These are phyloP conservation scores for Paramecium octaurelia DNA, from an alignment of 73 alveolate genomes.

Conservation along the genomic window DNA sequence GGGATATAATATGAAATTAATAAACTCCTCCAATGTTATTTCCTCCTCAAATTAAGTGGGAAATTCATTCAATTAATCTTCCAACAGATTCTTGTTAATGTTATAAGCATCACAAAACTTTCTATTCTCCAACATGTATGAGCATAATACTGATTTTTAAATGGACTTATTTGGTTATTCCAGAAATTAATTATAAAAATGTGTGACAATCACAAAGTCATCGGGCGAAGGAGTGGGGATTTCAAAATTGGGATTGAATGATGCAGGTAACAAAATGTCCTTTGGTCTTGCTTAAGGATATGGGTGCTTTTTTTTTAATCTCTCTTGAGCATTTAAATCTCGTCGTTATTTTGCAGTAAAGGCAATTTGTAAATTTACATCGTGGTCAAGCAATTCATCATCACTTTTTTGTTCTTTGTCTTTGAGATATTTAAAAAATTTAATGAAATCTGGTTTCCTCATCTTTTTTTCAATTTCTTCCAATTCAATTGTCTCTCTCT, in stretches of 20 bases:
- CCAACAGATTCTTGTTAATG: not conserved
- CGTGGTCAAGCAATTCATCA: not conserved
- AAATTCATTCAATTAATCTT: not conserved
- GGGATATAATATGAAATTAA: not conserved
- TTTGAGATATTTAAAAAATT: conserved; percentile 17
- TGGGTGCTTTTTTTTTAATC: not conserved
- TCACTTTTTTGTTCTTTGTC: not conserved
- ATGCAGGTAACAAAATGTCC: not conserved
- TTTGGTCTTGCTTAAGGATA: not conserved
- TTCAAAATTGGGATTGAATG: not conserved
- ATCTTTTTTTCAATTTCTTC: conserved; percentile 35
- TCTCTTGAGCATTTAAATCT: not conserved
- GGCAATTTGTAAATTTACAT: not conserved
- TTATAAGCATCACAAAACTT: conserved; percentile 28
- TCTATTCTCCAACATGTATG: not conserved
- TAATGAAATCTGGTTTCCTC: conserved; percentile 36
- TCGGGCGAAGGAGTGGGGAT: conserved; percentile 2
- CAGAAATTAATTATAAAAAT: not conserved
- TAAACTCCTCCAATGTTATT: conserved; percentile 17
- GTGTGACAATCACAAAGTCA: conserved; percentile 40
- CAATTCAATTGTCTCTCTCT: conserved; percentile 22
- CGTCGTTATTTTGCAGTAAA: conserved; percentile 2
- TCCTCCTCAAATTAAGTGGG: not conserved
- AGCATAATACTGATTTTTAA: not conserved
- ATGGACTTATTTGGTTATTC: not conserved